Base-by-base conservation (phyloP, 257 asterid genomes). In the Nemophila menziesii region DNA sequence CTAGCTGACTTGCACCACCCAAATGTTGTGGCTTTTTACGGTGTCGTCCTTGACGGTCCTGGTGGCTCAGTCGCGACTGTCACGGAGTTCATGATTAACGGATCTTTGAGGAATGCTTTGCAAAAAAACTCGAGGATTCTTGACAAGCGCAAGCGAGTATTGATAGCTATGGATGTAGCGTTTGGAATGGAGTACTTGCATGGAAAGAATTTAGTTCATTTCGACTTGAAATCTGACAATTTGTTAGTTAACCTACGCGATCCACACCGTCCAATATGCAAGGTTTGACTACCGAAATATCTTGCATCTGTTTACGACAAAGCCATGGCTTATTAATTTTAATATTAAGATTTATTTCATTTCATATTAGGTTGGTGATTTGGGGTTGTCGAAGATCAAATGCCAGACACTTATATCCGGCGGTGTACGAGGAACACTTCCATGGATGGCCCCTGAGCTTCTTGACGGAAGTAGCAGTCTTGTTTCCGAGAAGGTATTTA, bases 181-280 rank as follows among this genome's bases (percentile, higher is more conserved):
- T 85, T 90, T 62, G 98, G 98, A 47, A 90, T 90, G 98, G 98
- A 90, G 62, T 90, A 90, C 72, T 69, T 90, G 78, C 98, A 90
- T 44, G 98, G 92, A 36, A 90, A 79, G 62, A 90, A 90, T 49
- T 76, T 90, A 44, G 98, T 90, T 20, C 99, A 90, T 61, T 90
- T 90, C 36, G 99, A 90, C 78, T 63, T 90, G 81, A 90, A 90
- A 77, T 85, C 94, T 57, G 99, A 85, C 66, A 90, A 90, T 61
- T 63, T 90, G 19, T 75, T 90, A 86, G 99, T 85, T 63, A 85
- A 90, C 66, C 99, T 90, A 33, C 94, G 96, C 41, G 96, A 90
- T 64, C 89, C 94, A 12, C 99, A 85, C 57, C 92, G 99, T 19
- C 99, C 99, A 48, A 81, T 90, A 59, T 85, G 99, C 85, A 90